Conservation (phyloP, 768 basidiomycete genomes). For the Trametopsis cervina region DNA sequence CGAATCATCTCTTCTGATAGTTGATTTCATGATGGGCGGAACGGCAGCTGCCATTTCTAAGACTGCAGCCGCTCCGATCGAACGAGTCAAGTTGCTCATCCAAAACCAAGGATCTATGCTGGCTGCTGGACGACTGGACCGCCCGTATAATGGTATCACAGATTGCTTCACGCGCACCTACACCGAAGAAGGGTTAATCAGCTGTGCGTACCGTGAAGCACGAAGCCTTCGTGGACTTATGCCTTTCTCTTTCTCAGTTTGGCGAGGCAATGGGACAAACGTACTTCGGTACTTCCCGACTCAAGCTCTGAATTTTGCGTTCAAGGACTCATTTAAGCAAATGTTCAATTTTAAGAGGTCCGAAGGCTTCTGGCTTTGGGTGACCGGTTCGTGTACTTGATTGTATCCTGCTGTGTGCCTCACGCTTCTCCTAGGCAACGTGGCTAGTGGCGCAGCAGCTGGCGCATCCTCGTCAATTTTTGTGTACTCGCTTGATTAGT, state of each 20-base stretch:
- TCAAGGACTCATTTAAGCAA: slow-evolving; percentile 37
- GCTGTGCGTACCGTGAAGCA: slow-evolving; percentile 31
- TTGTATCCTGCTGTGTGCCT: too few species aligned
- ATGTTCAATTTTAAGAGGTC: slow-evolving; percentile 30
- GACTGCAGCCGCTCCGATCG: slow-evolving; percentile 96
- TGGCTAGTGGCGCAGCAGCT: slow-evolving; percentile 37
- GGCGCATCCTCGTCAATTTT: slow-evolving; percentile 36
- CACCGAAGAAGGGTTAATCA: slow-evolving; percentile 30
- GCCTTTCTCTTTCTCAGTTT: slow-evolving; percentile 22
- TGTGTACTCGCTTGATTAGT: slow-evolving; percentile 42
- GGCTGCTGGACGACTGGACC: slow-evolving; percentile 25
- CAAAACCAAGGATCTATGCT: slow-evolving; percentile 99
- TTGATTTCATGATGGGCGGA: slow-evolving; percentile 92
- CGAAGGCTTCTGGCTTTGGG: slow-evolving; percentile 32
- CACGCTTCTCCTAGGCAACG: slow-evolving; percentile 29
- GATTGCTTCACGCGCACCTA: slow-evolving; percentile 30
- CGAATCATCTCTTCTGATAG: slow-evolving; percentile 27
- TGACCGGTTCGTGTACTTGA: slow-evolving; percentile 22
- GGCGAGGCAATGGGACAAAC: slow-evolving; percentile 40
- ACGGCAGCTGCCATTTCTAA: slow-evolving; percentile 91
- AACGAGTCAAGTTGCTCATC: slow-evolving; percentile 94
- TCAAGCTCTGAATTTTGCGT: slow-evolving; percentile 41
- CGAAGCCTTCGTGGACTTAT: background rate
- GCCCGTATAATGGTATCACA: slow-evolving; percentile 30
- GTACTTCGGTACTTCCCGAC: slow-evolving; percentile 40